Base-by-base conservation (phyloP, 805 yeast genomes). In the Lipomyces starkeyi region DNA sequence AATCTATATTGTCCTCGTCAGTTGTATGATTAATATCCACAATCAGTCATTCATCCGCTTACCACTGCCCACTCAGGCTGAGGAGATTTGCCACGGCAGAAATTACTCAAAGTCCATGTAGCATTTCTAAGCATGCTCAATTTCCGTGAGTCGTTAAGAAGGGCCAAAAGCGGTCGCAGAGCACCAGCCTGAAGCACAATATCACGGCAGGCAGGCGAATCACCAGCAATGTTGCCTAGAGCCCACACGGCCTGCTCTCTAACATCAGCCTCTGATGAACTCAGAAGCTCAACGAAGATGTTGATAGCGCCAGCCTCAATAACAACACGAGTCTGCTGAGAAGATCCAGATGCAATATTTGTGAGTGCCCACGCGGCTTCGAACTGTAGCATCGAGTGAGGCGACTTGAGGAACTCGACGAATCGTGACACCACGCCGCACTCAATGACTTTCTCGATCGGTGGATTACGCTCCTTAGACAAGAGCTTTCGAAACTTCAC, bases 331-430 rank as follows among this genome's bases (percentile, higher is more conserved):
- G 99, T 95, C 81, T 95, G 98, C 59, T 87, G 90, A 55, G 97
- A 87, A 62, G 89, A 83, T 71, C 99, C 99, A 3, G 97, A 91
- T 27, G 98, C 98, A 79, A 95, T 94, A 78, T 95, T 95, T 61
- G 99, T 95, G 74, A 95, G 85, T n/a, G 98, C 98, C 99, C 99
- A 95, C 8, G 99, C 98, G 13, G 98, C 97, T 83, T 95, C 99
- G 75, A 95, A 86, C 81, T 94, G 98, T 75, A 95, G 84, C 84
- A 91, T 87, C 75, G 91, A 93, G 73, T 91, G 93, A 63, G 86
- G 83, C 67, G 85, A 84, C 68, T 83, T 82, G 93, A 95, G 90
- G 75, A 93, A 92, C 74, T 86, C 88, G 64, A 95, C 97, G 78
- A 95, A 86, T 63, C 88, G 88, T 67, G 98, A 97, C 63, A 95